These are phyloP conservation scores for Gossypium trilobum DNA, from an alignment of 441 rosid genomes.

Conservation along the genomic window DNA sequence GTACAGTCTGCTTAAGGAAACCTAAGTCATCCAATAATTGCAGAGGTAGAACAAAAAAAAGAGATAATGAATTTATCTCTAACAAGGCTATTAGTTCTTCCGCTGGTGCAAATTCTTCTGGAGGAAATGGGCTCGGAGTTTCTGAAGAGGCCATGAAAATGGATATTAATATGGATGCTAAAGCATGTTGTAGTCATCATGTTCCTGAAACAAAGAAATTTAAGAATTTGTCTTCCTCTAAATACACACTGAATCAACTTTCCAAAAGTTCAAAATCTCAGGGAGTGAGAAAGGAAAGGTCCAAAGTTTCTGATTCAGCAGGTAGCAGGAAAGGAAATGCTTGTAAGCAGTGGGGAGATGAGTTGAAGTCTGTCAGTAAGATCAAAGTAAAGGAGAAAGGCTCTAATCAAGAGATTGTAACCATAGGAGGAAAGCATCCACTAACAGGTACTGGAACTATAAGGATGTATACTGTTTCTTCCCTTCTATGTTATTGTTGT, in stretches of 20 bases:
- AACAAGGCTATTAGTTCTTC: constrained; percentile 25
- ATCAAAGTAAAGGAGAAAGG: constrained; percentile 31
- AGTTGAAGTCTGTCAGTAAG: constrained; percentile 29
- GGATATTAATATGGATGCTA: constrained; percentile 19
- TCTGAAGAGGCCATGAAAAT: constrained; percentile 20
- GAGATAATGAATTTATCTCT: constrained; percentile 17
- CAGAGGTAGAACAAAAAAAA: constrained; percentile 23
- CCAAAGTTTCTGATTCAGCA: constrained; percentile 34
- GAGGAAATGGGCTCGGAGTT: constrained; percentile 22
- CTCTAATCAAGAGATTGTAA: constrained; percentile 23
- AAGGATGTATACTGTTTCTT: not conserved
- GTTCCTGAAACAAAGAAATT: constrained; percentile 22
- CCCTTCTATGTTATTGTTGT: constrained; percentile 1
- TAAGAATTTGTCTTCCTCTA: constrained; percentile 27
- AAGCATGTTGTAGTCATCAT: constrained; percentile 18
- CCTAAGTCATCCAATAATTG: constrained; percentile 39
- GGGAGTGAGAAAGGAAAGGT: constrained; percentile 37
- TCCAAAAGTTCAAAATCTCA: constrained; percentile 36
- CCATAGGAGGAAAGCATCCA: constrained; percentile 27
- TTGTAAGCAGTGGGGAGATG: constrained; percentile 28
- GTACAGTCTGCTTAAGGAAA: constrained; percentile 24
- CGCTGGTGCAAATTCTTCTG: constrained; percentile 25
- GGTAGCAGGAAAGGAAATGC: constrained; percentile 36
- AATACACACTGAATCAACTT: constrained; percentile 25
- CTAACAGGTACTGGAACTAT: constrained; percentile 41